Percentiles rank a stretch among this genome's conserved stretches.
Conservation (phyloP, 1,284 basidiomycete genomes). For the Apiotrichum akiyoshidainum region DNA sequence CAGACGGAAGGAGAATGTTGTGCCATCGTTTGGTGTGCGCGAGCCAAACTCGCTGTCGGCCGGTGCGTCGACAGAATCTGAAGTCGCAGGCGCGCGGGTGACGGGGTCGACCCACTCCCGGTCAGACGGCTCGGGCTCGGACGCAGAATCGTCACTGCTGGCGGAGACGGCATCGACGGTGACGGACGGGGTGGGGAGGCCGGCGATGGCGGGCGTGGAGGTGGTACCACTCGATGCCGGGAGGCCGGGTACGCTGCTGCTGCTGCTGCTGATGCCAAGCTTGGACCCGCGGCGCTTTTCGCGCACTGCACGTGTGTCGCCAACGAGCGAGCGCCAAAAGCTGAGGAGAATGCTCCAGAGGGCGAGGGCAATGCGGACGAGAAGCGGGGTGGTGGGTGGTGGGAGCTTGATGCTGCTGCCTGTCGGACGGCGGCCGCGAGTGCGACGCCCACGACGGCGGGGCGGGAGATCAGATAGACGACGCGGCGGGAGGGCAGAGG, state of each 20-base stretch:
- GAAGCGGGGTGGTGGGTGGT: slow-evolving; percentile 41
- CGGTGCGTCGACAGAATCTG: slow-evolving; percentile 14
- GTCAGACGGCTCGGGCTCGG: slow-evolving; percentile 19
- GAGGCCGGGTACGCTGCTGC: neutral
- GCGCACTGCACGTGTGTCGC: slow-evolving; percentile 41
- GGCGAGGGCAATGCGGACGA: slow-evolving; percentile 40
- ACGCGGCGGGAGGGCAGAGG: neutral
- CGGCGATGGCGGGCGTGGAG: neutral
- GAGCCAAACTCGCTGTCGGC: slow-evolving; percentile 27
- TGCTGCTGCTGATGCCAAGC: neutral
- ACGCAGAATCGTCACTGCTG: slow-evolving; percentile 18
- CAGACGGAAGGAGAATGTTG: slow-evolving; percentile 34
- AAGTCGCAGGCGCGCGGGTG: slow-evolving; percentile 33
- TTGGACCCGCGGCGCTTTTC: neutral
- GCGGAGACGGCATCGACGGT: slow-evolving; percentile 8
- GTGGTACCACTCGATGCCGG: neutral
- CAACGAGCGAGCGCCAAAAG: slow-evolving; percentile 46
- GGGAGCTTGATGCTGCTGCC: slow-evolving; percentile 39
- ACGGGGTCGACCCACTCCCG: slow-evolving; percentile 46
- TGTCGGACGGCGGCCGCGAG: slow-evolving; percentile 14
- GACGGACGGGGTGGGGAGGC: neutral
- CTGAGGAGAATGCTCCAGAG: slow-evolving; percentile 45
- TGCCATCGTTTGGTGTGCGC: slow-evolving; percentile 15
- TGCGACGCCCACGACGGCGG: slow-evolving; percentile 2
- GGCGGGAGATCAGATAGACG: slow-evolving; percentile 6